phyloP scores from a whole-genome alignment of 1,284 basidiomycete genomes.

The Ceratobasidium sp. region DNA sequence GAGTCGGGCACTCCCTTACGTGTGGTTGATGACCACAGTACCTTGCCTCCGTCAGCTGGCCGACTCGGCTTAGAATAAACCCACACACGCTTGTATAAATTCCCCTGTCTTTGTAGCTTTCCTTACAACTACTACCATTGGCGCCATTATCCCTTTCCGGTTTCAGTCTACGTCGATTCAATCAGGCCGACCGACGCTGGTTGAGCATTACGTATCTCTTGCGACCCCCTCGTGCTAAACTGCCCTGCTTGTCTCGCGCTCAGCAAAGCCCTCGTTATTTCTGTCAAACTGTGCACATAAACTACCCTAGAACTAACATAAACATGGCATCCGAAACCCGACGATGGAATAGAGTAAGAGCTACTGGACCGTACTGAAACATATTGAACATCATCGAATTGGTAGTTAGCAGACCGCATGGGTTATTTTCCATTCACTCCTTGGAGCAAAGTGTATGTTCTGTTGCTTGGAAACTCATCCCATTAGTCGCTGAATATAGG shows the following conservation, averaged over 20 bases:
- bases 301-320: neutral
- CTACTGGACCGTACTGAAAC: neutral
- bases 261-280: neutral
- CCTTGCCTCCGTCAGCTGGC: neutral
- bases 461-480: neutral
- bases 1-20: constrained; percentile 4
- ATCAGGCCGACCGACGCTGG: too few species aligned
- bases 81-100: too few species aligned
- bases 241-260: neutral
- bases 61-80: neutral
- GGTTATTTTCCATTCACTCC: constrained; percentile 11
- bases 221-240: too few species aligned
- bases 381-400: neutral
- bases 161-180: too few species aligned
- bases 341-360: constrained; percentile 26
- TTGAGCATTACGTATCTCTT: too few species aligned
- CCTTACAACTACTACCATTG: neutral
- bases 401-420: constrained; percentile 30
- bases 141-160: too few species aligned
- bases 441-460: constrained; percentile 18
- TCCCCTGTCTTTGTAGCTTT: too few species aligned
- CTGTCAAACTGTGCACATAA: neutral
- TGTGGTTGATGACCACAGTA: constrained; percentile 1
- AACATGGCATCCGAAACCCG: constrained; percentile 1
- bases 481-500: too few species aligned